phyloP scores from a whole-genome alignment of 2,329 filamentous ascomycete genomes.

The Triangularia setosa region DNA sequence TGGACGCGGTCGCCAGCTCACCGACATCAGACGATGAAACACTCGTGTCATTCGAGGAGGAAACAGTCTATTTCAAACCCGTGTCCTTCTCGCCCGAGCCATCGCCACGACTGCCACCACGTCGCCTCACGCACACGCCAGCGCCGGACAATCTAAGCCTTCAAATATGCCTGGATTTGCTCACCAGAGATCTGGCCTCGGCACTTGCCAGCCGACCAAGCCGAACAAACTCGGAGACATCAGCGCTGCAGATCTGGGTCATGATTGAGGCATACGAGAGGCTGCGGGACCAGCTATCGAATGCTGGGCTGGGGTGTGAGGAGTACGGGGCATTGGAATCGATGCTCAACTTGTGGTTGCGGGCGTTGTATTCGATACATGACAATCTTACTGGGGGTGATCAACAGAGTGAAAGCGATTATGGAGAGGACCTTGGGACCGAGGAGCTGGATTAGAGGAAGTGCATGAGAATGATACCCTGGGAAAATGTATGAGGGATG shows the following conservation, averaged over 20 bases:
- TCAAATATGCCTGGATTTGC: slow-evolving; percentile 48
- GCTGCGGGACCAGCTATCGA: slow-evolving; percentile 44
- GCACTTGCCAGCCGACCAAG: slow-evolving; percentile 32
- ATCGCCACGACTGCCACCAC: slow-evolving; percentile 26
- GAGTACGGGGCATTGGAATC: slow-evolving; percentile 34
- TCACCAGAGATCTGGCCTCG: slow-evolving; percentile 47
- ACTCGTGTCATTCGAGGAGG: slow-evolving; percentile 45
- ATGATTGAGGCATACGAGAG: slow-evolving; percentile 59
- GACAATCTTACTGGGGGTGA: slow-evolving; percentile 34
- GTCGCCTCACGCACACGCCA: slow-evolving; percentile 12
- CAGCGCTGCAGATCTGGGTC: slow-evolving; percentile 50
- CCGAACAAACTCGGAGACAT: slow-evolving; percentile 32
- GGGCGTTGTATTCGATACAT: slow-evolving; percentile 46
- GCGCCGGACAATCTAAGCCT: slow-evolving; percentile 39
- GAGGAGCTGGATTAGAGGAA: slow-evolving; percentile 23
- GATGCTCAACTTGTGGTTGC: slow-evolving; percentile 51
- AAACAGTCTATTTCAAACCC: slow-evolving; percentile 45
- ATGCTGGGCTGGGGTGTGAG: slow-evolving; percentile 22
- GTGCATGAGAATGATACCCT: slow-evolving; percentile 5
- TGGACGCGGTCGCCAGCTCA: slow-evolving; percentile 2
- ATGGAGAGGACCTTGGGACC: slow-evolving; percentile 27
- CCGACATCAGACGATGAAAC: slow-evolving; percentile 43
- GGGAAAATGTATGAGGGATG: background rate
- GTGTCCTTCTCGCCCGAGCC: slow-evolving; percentile 37
- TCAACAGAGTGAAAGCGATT: slow-evolving; percentile 32